Conservation (phyloP, 441 rosid genomes). For the Adansonia grandidieri region DNA sequence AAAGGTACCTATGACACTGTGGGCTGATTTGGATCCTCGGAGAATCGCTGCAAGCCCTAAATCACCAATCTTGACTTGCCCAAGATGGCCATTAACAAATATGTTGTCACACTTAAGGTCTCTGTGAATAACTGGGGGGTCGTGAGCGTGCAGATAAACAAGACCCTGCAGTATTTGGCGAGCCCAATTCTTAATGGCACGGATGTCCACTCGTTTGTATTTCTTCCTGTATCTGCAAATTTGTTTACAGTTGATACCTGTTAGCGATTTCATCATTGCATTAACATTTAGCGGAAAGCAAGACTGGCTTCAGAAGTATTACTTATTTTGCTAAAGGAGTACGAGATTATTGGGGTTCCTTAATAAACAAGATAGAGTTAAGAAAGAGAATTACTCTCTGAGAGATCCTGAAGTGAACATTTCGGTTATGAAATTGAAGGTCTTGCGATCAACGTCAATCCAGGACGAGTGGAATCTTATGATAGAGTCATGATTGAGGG, state of each 20-base stretch:
- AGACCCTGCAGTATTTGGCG: slow-evolving; percentile 71
- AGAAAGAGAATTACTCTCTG: slow-evolving; percentile 48
- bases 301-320: neutral
- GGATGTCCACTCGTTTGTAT: slow-evolving; percentile 57
- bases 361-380: slow-evolving; percentile 10
- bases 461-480: slow-evolving; percentile 68
- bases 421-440: slow-evolving; percentile 77
- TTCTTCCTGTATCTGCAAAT: slow-evolving; percentile 57
- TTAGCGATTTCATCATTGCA: neutral
- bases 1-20: slow-evolving; percentile 69
- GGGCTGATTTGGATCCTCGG: slow-evolving; percentile 57
- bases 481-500: slow-evolving; percentile 63
- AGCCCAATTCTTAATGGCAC: slow-evolving; percentile 75
- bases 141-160: slow-evolving; percentile 63
- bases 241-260: slow-evolving; percentile 12
- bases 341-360: neutral
- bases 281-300: neutral
- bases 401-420: slow-evolving; percentile 80
- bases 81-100: slow-evolving; percentile 80
- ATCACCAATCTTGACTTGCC: slow-evolving; percentile 85
- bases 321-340: neutral
- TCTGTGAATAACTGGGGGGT: slow-evolving; percentile 78
- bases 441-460: slow-evolving; percentile 55
- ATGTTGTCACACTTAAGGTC: slow-evolving; percentile 78
- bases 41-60: slow-evolving; percentile 76